Conservation (phyloP, 257 asterid species). For the Craterostigma plantagineum region DNA sequence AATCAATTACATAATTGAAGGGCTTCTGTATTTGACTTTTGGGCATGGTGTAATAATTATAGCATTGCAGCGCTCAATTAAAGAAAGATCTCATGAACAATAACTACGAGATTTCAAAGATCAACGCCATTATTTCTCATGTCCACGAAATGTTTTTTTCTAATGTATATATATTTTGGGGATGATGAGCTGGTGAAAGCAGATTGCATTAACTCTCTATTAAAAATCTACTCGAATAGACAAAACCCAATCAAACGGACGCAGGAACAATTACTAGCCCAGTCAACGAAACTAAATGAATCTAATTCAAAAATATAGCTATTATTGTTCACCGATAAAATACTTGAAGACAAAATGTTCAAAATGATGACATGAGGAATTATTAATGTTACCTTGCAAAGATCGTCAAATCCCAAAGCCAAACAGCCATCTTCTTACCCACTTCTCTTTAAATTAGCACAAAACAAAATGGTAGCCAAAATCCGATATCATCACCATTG, state of each 20-base stretch:
- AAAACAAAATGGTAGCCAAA: conserved; percentile 8
- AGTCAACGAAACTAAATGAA: conserved; percentile 4
- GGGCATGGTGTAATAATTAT: no score
- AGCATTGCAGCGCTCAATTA: no score
- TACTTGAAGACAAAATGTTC: no score
- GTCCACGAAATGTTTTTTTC: not conserved
- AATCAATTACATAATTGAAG: not conserved
- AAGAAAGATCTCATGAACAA: no score
- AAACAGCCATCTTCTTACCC: conserved; percentile 14
- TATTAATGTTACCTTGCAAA: no score
- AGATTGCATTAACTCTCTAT: conserved; percentile 4
- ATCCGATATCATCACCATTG: no score
- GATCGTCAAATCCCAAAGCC: conserved; percentile 2
- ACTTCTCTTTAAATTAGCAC: conserved; percentile 17
- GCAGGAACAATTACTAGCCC: conserved; percentile 3
- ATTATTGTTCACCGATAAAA: no score
- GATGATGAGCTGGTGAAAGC: not conserved
- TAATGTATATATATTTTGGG: not conserved
- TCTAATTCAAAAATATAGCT: no score
- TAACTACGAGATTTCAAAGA: not conserved
- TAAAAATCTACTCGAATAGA: conserved; percentile 9
- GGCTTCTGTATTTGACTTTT: no score
- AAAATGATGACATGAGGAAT: no score
- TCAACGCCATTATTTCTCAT: not conserved
- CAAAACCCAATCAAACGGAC: conserved; percentile 8